Base-by-base conservation (phyloP, 192 early-diverging fungal genomes). In the Coemansia sp. region DNA sequence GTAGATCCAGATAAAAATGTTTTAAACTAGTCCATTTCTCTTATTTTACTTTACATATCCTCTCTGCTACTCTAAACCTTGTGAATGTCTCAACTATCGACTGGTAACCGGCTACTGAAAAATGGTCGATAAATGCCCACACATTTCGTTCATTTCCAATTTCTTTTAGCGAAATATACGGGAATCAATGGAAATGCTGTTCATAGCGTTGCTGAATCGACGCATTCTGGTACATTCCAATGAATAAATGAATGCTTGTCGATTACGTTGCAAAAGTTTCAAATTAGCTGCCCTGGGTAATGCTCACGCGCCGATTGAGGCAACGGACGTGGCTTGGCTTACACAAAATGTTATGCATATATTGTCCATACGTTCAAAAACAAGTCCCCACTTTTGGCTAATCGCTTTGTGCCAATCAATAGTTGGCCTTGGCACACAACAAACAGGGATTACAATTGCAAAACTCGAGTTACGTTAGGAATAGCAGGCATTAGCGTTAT, bases 221-320 rank as follows among this genome's bases (percentile, higher is more conserved):
- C 48, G 48, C 48, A 49, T 8, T 49, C 48, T 49, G 5, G 7
- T 9, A 49, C 12, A 19, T 49, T 49, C 48, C 48, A 49, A 49
- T 49, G 48, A 49, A 49, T 45, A 10, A 12, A n/a, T 15, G 41
- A 12, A 15, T 49, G 15, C n/a, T 3, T 21, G 48, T 19, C 21
- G n/a, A 49, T 49, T 49, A 49, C 48, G 48, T 19, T 49, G n/a
- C 7, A 21, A 49, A 45, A 45, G 14, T 8, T 15, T 48, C 4
- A 49, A 19, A 8, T 49, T 49, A 19, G 15, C 19, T 49, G 15
- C 19, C 2, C 29, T 56, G 29, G 35, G n/a, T 37, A 39, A 56
- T 56, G 55, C 55, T 56, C 55, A 56, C 55, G 55, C 55, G 55
- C 55, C 21, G 55, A 56, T 56, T 56, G 29, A 56, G 17, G 7